Evolutionary conservation across 495 filamentous ascomycete species (phyloP), one percentile per base, ranked within the genome.

Genomic region (Annulohypoxylon nitens): DNA sequence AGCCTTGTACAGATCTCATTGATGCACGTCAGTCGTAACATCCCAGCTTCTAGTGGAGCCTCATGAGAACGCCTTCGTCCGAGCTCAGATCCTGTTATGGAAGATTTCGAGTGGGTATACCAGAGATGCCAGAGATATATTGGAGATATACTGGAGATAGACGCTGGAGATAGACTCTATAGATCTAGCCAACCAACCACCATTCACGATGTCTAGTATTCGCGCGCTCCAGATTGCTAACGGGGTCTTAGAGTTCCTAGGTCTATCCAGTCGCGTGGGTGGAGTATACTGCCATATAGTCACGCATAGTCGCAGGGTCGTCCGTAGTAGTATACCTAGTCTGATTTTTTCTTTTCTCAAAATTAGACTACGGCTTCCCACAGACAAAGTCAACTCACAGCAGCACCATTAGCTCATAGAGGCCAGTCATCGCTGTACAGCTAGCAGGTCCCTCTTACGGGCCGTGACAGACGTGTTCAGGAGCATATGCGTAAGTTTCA

Each of bases 1-100:
- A 79, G 77, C 77, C 77, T 79, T 79, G 77, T 76, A 77, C 74
- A 71, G 75, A 70, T 78, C 67, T 76, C 68, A 67, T 69, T 67
- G 66, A 64, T 79, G 77, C 77, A 77, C 75, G 77, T 79, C 77
- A 79, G 54, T 71, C 43, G 67, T 59, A 69, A 60, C 65, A 59
- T 64, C 57, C 76, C 62, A 64, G 75, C 61, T 25, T 34, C 43
- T 64, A 61, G 68, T 73, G 71, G 73, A 72, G 73, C 69, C 67
- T 74, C 74, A 64, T 53, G 65, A 47, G 66, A 71, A 64, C 62
- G 69, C 68, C 53, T 70, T 72, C 58, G 73, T 74, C 69, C 69
- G 55, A 75, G 64, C 45, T 69, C 43, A 54, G 59, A 60, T 63
- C 45, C 43, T 70, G 39, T 43, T 64, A 68, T 65, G 61, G 57